Base-by-base conservation (phyloP, 768 basidiomycete genomes). In the Lactifluus piperatus region DNA sequence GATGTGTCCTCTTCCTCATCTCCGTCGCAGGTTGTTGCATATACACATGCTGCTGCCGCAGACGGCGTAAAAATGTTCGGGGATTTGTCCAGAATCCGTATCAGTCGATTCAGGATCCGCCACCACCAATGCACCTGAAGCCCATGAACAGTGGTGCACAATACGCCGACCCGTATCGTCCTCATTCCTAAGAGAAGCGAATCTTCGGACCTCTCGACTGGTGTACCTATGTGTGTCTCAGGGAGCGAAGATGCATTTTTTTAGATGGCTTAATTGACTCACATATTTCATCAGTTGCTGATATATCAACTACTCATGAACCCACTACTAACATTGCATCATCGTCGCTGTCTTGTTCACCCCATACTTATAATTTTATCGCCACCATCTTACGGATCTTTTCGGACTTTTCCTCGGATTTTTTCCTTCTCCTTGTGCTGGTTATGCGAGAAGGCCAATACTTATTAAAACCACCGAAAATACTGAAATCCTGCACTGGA, bases 41-140 rank as follows among this genome's bases (percentile, higher is more conserved):
- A 24, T 86, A 82, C 81, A 75, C 75, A 56, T 86, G 83, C 68
- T 87, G 85, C 69, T 80, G 47, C n/a, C 57, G 62, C 30, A 58
- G 27, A 51, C 53, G 54, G 1, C 47, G 49, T 30, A 62, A 51
- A 13, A 11, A n/a, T 26, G 78, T 64, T 68, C 76, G 20, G 4
- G 39, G 9, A n/a, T 48, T 49, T n/a, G 39, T 41, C 58, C 46
- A 59, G 47, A 62, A 54, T 44, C 59, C 62, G 55, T 73, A 73
- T 65, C 68, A 68, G 57, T 54, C 58, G 58, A 66, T 73, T 56
- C 53, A 67, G 47, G 71, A 71, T 18, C 68, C 72, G 51, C 71
- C 71, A 9, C 63, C 68, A 8, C 63, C 65, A 51, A 58, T 70
- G 63, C 65, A 68, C 54, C 64, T 72, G 66, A 64, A 65, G 26